Conservation (phyloP, 2,329 filamentous ascomycete genomes). For the Ceratocystis diversiconidia region DNA sequence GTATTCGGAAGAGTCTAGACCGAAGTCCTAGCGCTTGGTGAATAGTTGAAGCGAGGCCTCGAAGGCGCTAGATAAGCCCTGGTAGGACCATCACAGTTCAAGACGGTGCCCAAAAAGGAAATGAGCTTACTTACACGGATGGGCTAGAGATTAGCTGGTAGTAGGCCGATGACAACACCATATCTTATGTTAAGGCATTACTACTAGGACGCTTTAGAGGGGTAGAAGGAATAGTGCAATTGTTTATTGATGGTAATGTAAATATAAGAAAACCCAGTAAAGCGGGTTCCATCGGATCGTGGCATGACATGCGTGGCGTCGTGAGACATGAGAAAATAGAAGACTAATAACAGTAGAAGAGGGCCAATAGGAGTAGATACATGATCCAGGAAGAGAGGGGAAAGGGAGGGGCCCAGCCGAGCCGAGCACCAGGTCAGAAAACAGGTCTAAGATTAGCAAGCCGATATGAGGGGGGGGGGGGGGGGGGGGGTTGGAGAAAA, state of each 20-base stretch:
- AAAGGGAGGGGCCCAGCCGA: not conserved
- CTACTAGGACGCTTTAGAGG: not conserved
- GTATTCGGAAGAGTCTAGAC: not conserved
- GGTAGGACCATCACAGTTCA: not conserved
- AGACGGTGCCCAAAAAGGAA: not conserved
- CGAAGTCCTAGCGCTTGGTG: not conserved
- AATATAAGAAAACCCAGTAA: not conserved
- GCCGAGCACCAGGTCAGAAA: not conserved
- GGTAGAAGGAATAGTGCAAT: not conserved
- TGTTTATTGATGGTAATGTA: not conserved
- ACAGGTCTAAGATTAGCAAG: not conserved
- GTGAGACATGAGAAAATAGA: slow-evolving; percentile 1
- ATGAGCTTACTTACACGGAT: not conserved
- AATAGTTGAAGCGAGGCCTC: not conserved
- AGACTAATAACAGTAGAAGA: not conserved
- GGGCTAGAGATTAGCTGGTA: not conserved
- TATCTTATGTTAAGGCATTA: not conserved
- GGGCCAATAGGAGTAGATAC: not conserved
- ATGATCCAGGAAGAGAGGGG: not conserved
- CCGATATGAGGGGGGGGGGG: not conserved
- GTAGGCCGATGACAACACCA: not conserved
- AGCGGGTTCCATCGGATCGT: not conserved
- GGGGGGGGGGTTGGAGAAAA: too few relatives aligned
- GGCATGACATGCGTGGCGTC: not conserved
- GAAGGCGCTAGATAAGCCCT: not conserved